Evolutionary conservation across 495 filamentous ascomycete species (phyloP), one percentile per base, ranked within the genome.

Genomic region (Peziza echinospora): DNA sequence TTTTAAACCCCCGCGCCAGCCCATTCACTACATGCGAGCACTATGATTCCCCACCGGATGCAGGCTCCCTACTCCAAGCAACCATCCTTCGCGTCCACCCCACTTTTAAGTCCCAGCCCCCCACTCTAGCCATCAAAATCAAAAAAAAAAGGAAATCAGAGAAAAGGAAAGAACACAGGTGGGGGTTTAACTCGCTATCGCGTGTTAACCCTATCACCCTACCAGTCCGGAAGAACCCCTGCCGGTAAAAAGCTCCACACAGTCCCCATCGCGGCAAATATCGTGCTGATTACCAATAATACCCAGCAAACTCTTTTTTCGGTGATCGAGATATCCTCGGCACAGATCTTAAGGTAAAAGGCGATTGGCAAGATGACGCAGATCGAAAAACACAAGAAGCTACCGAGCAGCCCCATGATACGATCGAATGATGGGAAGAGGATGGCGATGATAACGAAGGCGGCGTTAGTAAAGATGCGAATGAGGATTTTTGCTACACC

Each of bases 321-420:
- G 34, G 59, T 54, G 3, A 57, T 55, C n/a, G 65, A 62, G 43
- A 97, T 74, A 53, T 92, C 76, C 22, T 74, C 67, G n/a, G 76
- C 76, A 60, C 93, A 97, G 21, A 97, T 77, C 65, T 86, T 93
- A 46, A 97, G 65, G 58, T 97, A 82, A 56, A 97, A 97, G 19
- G 82, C 70, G 22, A 92, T 61, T 3, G 89, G 89, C 49, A 89
- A 65, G 30, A 91, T 86, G 49, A 97, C 78, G 63, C 89, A 94
- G 45, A 96, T 89, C 10, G 80, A 80, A 60, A 93, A 93, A 59
- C 86, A 92, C 45, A 93, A 68, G n/a, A 82, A 79, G 24, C 75
- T 78, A 2, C 89, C 89, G 65, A 94, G 73, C 48, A 97, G 78
- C 24, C 82, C 80, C 85, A 94, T 93, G 55, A 97, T 86, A 46